These are phyloP conservation scores for Piedraia hortae DNA, from an alignment of 2,329 filamentous ascomycete species.

Conservation along the genomic window DNA sequence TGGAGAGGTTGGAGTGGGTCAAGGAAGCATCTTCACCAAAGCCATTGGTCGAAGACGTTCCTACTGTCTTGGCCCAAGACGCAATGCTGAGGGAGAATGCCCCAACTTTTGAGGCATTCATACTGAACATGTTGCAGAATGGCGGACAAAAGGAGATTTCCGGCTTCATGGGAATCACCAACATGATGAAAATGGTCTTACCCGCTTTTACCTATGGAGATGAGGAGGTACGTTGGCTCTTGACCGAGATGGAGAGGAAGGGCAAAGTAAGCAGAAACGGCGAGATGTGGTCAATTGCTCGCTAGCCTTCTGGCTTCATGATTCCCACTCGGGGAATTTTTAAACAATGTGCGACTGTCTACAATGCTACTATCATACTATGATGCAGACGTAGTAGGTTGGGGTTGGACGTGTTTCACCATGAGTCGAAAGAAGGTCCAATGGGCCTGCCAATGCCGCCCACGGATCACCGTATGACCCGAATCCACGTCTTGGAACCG, in stretches of 20 bases:
- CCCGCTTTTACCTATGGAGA: constrained; percentile 70
- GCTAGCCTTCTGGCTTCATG: too few relatives aligned
- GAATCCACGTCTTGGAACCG: too few relatives aligned
- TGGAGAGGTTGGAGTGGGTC: constrained; percentile 30
- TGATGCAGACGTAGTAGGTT: too few relatives aligned
- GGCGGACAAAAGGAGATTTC: constrained; percentile 25
- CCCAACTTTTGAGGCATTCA: constrained; percentile 69
- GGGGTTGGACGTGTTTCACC: too few relatives aligned
- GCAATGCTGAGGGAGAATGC: constrained; percentile 39
- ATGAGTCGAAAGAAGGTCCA: too few relatives aligned
- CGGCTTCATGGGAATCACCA: constrained; percentile 62
- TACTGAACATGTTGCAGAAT: constrained; percentile 86
- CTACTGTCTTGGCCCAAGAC: constrained; percentile 22
- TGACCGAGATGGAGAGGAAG: constrained; percentile 48
- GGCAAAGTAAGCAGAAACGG: constrained; percentile 28
- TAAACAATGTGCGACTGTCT: too few relatives aligned
- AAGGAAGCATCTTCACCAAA: constrained; percentile 13
- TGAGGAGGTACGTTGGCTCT: constrained; percentile 60
- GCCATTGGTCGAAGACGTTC: constrained; percentile 9
- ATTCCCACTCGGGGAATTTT: too few relatives aligned
- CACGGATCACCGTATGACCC: too few relatives aligned
- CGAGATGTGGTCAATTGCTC: constrained; percentile 8
- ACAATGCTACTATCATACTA: too few relatives aligned
- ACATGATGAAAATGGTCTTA: constrained; percentile 88
- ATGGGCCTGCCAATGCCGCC: too few relatives aligned